phyloP scores from a whole-genome alignment of 2,329 filamentous ascomycete genomes.

The Botrytis pseudocinerea region DNA sequence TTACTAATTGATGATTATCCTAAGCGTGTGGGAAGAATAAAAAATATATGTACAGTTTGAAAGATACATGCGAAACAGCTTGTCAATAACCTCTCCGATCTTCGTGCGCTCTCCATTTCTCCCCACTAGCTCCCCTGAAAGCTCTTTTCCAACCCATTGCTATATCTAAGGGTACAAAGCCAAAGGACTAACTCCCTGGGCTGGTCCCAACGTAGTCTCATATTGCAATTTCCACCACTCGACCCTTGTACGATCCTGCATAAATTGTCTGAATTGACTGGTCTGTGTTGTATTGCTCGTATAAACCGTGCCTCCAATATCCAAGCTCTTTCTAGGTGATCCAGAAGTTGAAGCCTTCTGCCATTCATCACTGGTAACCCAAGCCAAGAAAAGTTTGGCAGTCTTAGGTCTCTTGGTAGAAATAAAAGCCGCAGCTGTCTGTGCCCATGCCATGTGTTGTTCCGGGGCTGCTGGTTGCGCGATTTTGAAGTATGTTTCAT shows the following conservation, averaged over 20 bases:
- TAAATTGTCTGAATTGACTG: neutral
- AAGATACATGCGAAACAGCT: neutral
- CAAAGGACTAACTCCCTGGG: neutral
- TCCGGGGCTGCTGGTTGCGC: neutral
- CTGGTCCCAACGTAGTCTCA: neutral
- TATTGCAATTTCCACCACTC: constrained; percentile 15
- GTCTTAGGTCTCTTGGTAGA: neutral
- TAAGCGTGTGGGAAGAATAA: too few species aligned
- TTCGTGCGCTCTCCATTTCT: too few species aligned
- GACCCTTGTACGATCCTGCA: neutral
- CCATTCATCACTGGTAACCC: neutral
- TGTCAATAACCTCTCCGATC: too few species aligned
- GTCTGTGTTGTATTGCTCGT: neutral
- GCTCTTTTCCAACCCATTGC: neutral
- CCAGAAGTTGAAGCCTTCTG: neutral
- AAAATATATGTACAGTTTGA: neutral
- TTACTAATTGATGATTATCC: too few species aligned
- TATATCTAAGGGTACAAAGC: neutral
- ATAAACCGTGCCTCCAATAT: neutral
- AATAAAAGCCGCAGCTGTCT: neutral
- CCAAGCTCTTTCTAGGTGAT: constrained; percentile 5
- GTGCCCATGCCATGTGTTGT: constrained; percentile 4
- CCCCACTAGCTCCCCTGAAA: too few species aligned
- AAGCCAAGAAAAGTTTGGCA: constrained; percentile 13
- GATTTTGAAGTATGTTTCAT: neutral